A percentile compares a stretch with the other conserved stretches of the same genome.
phyloP scores from a whole-genome alignment of 2,329 filamentous ascomycete species.

The Lachnellula willkommii region DNA sequence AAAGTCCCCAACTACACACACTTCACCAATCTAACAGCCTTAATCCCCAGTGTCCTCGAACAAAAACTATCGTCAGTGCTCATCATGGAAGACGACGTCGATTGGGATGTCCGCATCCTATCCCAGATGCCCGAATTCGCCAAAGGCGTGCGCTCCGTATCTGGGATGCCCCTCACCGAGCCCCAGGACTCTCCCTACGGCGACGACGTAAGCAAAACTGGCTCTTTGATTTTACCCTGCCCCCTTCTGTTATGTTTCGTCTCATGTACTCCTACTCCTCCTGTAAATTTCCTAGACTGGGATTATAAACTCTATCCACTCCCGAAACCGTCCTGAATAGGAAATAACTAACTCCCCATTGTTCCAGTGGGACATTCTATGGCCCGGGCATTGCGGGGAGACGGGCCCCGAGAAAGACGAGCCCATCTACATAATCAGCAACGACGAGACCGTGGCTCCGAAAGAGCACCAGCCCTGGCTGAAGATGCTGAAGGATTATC shows the following conservation, averaged over 20 bases:
- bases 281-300: too few relatives aligned
- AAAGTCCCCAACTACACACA: too few relatives aligned
- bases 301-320: too few relatives aligned
- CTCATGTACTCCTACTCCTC: too few relatives aligned
- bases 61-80: constrained; percentile 33
- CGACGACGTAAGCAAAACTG: too few relatives aligned
- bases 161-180: neutral
- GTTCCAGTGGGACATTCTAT: constrained; percentile 38
- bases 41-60: constrained; percentile 29
- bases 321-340: too few relatives aligned
- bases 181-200: constrained; percentile 27
- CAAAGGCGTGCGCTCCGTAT: constrained; percentile 1
- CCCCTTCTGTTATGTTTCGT: too few relatives aligned
- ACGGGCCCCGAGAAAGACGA: constrained; percentile 5
- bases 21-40: neutral
- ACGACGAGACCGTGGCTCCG: constrained; percentile 28
- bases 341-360: too few relatives aligned
- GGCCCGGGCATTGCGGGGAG: constrained; percentile 35
- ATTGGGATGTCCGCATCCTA: constrained; percentile 37
- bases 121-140: constrained; percentile 24
- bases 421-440: constrained; percentile 18
- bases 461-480: constrained; percentile 12
- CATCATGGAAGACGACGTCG: constrained; percentile 41
- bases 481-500: constrained; percentile 7
- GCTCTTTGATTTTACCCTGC: too few relatives aligned